A percentile compares a stretch with the other conserved stretches of the same genome.
Evolutionary conservation across 2,329 filamentous ascomycete species (phyloP).

Genomic region (Lasiodiplodia hormozganensis): DNA sequence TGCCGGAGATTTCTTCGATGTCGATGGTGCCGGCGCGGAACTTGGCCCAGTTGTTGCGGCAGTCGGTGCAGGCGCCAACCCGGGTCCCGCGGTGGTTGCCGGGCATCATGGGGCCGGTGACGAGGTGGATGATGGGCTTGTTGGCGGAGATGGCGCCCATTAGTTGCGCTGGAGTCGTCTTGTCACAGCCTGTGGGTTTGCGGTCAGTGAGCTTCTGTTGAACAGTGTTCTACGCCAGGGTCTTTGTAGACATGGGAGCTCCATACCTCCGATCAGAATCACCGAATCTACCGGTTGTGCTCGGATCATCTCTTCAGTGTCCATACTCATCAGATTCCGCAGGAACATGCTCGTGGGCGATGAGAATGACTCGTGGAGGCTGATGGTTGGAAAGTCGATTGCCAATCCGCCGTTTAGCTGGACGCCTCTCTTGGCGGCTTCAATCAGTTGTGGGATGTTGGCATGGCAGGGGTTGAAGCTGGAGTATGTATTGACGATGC

Average conservation of each 20-base stretch:
- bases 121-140: slow-evolving; percentile 71
- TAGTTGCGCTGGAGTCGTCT: slow-evolving; percentile 74
- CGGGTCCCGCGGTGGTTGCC: slow-evolving; percentile 69
- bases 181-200: slow-evolving; percentile 64
- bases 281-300: slow-evolving; percentile 74
- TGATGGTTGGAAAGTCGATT: slow-evolving; percentile 77
- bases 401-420: slow-evolving; percentile 71
- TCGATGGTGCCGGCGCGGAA: slow-evolving; percentile 71
- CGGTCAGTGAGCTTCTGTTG: background rate
- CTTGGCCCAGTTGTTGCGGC: slow-evolving; percentile 74
- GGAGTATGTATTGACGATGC: slow-evolving; percentile 76
- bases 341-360: slow-evolving; percentile 77
- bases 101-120: slow-evolving; percentile 79
- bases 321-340: slow-evolving; percentile 79
- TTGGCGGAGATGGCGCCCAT: slow-evolving; percentile 80
- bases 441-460: slow-evolving; percentile 74
- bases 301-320: slow-evolving; percentile 78
- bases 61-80: slow-evolving; percentile 78
- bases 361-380: slow-evolving; percentile 72
- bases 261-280: slow-evolving; percentile 65
- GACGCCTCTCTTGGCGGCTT: slow-evolving; percentile 72
- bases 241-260: background rate
- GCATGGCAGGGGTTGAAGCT: slow-evolving; percentile 78
- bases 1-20: slow-evolving; percentile 72
- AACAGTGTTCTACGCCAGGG: background rate